phyloP scores from a whole-genome alignment of 2,329 filamentous ascomycete genomes.

The Gnomoniopsis sp. region DNA sequence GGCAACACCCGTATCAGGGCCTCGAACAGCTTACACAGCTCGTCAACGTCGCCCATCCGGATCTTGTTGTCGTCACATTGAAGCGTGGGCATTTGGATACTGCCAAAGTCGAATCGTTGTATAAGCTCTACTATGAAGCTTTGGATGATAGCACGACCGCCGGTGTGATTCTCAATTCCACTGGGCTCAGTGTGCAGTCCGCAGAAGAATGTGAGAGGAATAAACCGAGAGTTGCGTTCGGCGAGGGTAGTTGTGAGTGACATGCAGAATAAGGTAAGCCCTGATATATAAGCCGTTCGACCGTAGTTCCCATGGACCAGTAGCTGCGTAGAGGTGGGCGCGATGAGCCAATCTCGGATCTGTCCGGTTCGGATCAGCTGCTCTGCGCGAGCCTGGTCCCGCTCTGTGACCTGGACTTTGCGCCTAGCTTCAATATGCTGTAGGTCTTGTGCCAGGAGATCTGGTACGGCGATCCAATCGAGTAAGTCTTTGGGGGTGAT shows the following conservation, averaged over 20 bases:
- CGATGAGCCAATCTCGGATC: not conserved
- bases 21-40: not conserved
- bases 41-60: not conserved
- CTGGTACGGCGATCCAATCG: not conserved
- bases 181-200: not conserved
- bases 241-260: not conserved
- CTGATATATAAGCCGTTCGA: not conserved
- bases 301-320: not conserved
- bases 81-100: not conserved
- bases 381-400: not conserved
- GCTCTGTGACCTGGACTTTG: not conserved
- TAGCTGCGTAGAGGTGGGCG: not conserved
- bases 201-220: not conserved
- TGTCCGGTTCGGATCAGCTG: not conserved
- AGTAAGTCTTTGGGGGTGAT: no score
- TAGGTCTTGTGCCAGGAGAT: not conserved
- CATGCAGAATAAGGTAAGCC: not conserved
- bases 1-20: not conserved
- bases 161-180: not conserved
- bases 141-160: not conserved
- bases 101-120: not conserved
- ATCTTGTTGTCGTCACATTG: no score
- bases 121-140: slow-evolving; percentile 6
- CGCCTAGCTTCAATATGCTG: not conserved
- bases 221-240: not conserved